Percentiles rank a stretch among this genome's conserved stretches.
Evolutionary conservation across 257 asterid species (phyloP).

Genomic region (Nicotiana noctiflora): DNA sequence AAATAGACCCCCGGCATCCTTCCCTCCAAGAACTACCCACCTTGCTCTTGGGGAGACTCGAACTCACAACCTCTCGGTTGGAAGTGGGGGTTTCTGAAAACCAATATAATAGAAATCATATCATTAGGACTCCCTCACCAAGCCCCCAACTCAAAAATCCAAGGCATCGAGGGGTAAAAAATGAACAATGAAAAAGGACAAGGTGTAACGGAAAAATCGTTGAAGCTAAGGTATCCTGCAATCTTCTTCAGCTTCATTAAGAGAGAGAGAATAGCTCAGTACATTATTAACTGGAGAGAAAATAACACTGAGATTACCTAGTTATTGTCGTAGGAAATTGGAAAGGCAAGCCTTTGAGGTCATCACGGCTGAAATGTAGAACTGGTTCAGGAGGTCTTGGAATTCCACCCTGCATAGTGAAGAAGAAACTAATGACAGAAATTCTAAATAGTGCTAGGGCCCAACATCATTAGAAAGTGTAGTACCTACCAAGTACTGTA

Average conservation of each 20-base stretch:
- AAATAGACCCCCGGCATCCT: no score
- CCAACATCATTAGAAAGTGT: constrained; percentile 10
- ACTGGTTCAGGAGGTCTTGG: constrained; percentile 68
- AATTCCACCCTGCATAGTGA: constrained; percentile 75
- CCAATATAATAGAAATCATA: constrained; percentile 3
- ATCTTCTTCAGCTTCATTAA: constrained; percentile 8
- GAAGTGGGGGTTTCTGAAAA: no score
- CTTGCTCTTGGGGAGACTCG: no score
- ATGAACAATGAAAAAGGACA: not conserved
- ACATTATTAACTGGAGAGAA: constrained; percentile 12
- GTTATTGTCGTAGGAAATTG: constrained; percentile 67
- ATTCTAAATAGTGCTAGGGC: constrained; percentile 10
- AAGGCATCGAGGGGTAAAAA: not conserved
- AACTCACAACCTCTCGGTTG: no score
- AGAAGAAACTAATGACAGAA: constrained; percentile 12
- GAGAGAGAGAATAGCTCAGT: not conserved
- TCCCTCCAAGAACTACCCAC: no score
- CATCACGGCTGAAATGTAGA: constrained; percentile 71
- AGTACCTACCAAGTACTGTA: constrained; percentile 65
- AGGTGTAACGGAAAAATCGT: not conserved
- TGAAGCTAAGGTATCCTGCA: constrained; percentile 6
- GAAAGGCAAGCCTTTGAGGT: constrained; percentile 84
- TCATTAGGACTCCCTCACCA: not conserved
- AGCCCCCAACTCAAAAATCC: not conserved
- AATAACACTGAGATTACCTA: constrained; percentile 37